phyloP scores from a whole-genome alignment of 306 rosid species.

The Sechiopsis laciniata region DNA sequence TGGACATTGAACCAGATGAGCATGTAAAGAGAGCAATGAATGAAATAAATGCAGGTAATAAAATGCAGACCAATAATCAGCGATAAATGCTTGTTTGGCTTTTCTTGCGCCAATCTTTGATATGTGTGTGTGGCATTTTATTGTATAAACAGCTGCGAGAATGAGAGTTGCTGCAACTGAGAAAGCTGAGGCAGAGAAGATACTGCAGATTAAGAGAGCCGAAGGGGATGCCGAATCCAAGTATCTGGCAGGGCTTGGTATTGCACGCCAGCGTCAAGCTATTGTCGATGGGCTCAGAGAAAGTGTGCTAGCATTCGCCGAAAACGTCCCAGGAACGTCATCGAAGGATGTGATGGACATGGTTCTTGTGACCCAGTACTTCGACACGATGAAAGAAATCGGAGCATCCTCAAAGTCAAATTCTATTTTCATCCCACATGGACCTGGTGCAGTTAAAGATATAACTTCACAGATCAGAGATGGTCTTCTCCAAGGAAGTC shows the following conservation, averaged over 20 bases:
- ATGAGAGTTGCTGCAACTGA: constrained; percentile 48
- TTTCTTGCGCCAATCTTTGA: constrained; percentile 1
- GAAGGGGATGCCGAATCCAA: constrained; percentile 57
- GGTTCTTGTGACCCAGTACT: constrained; percentile 53
- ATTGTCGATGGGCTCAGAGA: constrained; percentile 55
- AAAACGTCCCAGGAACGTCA: constrained; percentile 46
- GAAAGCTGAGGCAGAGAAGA: constrained; percentile 54
- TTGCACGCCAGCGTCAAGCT: constrained; percentile 58
- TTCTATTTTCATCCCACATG: constrained; percentile 50
- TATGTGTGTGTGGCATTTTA: neutral
- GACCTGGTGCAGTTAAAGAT: constrained; percentile 49
- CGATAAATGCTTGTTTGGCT: neutral
- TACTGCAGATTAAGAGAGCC: constrained; percentile 45
- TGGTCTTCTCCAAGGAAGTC: constrained; percentile 45
- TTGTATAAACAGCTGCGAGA: constrained; percentile 40
- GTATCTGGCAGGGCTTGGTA: constrained; percentile 45
- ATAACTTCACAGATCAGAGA: constrained; percentile 45
- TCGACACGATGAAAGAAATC: constrained; percentile 50
- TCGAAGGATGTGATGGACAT: constrained; percentile 55
- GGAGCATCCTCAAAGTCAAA: constrained; percentile 46
- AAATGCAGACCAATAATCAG: neutral
- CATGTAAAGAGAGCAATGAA: constrained; percentile 53
- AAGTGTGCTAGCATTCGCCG: constrained; percentile 51
- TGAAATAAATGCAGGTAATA: constrained; percentile 50
- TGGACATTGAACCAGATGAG: constrained; percentile 51